These are phyloP conservation scores for Kwoniella sp. DNA, from an alignment of 768 basidiomycete species.

Conservation along the genomic window DNA sequence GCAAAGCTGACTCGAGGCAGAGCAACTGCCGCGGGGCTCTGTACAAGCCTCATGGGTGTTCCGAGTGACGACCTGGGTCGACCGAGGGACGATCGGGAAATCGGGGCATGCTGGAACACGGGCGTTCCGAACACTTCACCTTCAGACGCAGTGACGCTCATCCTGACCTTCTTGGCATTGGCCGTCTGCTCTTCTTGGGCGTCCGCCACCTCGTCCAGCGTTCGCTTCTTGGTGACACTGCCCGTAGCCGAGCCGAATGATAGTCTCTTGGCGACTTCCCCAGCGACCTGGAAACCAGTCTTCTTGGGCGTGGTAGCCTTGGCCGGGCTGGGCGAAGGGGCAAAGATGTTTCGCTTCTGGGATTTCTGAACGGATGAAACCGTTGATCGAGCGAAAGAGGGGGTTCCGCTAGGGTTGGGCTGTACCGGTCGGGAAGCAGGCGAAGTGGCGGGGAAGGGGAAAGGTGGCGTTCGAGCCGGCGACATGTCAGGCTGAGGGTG, in stretches of 20 bases:
- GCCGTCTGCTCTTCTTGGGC: slow-evolving; percentile 3
- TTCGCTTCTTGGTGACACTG: slow-evolving; percentile 22
- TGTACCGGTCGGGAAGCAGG: slow-evolving; percentile 18
- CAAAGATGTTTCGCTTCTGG: slow-evolving; percentile 44
- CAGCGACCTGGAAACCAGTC: slow-evolving; percentile 38
- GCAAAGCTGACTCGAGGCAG: slow-evolving; percentile 1
- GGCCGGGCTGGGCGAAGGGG: slow-evolving; percentile 42
- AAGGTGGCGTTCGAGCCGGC: not conserved
- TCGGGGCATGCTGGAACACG: not conserved
- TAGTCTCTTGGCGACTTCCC: slow-evolving; percentile 47
- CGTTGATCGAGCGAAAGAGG: slow-evolving; percentile 43
- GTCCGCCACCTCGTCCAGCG: slow-evolving; percentile 4
- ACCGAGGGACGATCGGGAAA: not conserved
- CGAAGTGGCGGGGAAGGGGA: slow-evolving; percentile 7
- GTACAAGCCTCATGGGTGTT: slow-evolving; percentile 12
- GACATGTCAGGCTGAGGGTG: not conserved
- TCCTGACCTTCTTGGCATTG: slow-evolving; percentile 4
- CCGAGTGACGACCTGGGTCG: slow-evolving; percentile 4
- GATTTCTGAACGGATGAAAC: slow-evolving; percentile 35
- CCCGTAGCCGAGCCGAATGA: slow-evolving; percentile 34
- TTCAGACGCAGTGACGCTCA: not conserved
- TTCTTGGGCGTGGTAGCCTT: slow-evolving; percentile 34
- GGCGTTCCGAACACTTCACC: slow-evolving; percentile 21
- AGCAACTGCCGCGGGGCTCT: slow-evolving; percentile 4
- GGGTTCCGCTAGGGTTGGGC: too few relatives aligned